A percentile compares a stretch with the other conserved stretches of the same genome.
Evolutionary conservation across 257 asterid genomes (phyloP).

Genomic region (Petrea volubilis): DNA sequence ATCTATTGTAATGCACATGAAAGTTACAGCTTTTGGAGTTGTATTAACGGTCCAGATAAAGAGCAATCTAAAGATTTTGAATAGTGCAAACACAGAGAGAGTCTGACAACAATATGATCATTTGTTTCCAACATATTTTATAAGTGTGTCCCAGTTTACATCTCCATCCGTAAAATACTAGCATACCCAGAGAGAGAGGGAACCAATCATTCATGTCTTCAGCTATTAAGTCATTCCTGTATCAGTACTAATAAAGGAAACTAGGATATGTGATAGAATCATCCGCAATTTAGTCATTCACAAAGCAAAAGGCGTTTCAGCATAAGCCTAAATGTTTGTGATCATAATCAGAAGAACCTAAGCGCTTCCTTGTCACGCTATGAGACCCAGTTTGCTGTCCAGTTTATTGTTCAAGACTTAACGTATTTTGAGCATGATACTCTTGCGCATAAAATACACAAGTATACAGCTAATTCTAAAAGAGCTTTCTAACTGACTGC

Average conservation of each 20-base stretch:
- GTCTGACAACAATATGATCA: background rate
- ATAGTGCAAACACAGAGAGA: background rate
- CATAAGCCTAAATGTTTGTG: slow-evolving; percentile 3
- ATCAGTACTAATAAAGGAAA: background rate
- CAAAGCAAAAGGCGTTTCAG: slow-evolving; percentile 4
- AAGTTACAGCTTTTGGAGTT: slow-evolving; percentile 2
- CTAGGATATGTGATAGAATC: background rate
- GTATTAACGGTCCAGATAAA: background rate
- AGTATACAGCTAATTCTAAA: background rate
- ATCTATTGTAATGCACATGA: background rate
- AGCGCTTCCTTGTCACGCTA: background rate
- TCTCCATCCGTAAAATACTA: background rate
- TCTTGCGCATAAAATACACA: background rate
- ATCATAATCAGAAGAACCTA: background rate
- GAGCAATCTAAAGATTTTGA: background rate
- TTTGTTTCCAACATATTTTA: background rate
- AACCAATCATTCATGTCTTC: background rate
- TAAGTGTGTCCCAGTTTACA: background rate
- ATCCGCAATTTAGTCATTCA: background rate
- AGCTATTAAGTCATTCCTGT: background rate
- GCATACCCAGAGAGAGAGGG: background rate
- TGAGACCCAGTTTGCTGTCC: background rate
- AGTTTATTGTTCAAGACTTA: background rate
- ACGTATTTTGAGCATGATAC: background rate
- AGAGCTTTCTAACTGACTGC: slow-evolving; percentile 3